Percentiles rank a stretch among this genome's conserved stretches.
Conservation (phyloP, 441 rosid species). For the Erodium texanum region DNA sequence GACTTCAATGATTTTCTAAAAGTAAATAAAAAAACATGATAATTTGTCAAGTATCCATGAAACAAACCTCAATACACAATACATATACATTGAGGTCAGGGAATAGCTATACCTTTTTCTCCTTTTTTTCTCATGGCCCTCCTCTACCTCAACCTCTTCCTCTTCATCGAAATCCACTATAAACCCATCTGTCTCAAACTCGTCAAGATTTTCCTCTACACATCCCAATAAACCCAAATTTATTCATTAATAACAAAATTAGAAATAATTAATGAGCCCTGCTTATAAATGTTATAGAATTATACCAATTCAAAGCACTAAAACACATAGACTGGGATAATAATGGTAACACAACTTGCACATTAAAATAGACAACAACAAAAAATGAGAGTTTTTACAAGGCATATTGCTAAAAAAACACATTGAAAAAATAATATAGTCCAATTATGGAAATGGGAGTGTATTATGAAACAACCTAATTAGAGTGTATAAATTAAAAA, state of each 20-base stretch:
- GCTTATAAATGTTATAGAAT: background rate
- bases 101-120: conserved; percentile 38
- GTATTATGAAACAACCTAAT: no score
- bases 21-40: background rate
- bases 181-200: conserved; percentile 85
- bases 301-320: background rate
- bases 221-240: background rate
- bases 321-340: no score
- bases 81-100: background rate
- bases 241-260: background rate
- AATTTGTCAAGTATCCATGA: background rate
- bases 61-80: conserved; percentile 13
- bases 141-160: conserved; percentile 67
- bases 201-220: conserved; percentile 28
- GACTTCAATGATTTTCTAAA: background rate
- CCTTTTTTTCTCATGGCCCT: conserved; percentile 71
- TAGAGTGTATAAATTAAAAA: no score
- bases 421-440: no score
- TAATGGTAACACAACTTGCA: background rate
- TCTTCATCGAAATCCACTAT: conserved; percentile 71
- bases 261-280: background rate
- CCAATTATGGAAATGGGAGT: no score
- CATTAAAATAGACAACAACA: background rate
- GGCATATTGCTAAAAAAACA: background rate
- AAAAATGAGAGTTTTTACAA: background rate